phyloP scores from a whole-genome alignment of 495 filamentous ascomycete species.

The Talaromyces stipitatus region DNA sequence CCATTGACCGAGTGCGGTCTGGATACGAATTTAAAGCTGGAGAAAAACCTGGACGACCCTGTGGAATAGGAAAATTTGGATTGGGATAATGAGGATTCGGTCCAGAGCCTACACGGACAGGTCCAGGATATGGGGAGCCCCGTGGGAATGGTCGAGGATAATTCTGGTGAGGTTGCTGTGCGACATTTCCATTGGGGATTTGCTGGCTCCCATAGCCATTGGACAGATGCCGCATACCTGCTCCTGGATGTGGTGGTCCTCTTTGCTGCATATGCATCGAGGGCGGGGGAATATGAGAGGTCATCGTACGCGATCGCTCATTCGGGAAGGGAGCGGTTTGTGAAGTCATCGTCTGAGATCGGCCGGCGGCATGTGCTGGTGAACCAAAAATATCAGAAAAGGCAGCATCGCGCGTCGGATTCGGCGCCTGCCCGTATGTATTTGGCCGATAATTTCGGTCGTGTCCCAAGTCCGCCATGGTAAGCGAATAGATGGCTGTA shows the following conservation, averaged over 20 bases:
- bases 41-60: slow-evolving; percentile 43
- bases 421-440: slow-evolving; percentile 61
- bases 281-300: slow-evolving; percentile 49
- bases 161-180: slow-evolving; percentile 55
- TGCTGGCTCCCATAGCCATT: slow-evolving; percentile 42
- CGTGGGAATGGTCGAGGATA: slow-evolving; percentile 55
- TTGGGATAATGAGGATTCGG: slow-evolving; percentile 49
- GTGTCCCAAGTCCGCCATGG: slow-evolving; percentile 81
- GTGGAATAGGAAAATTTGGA: slow-evolving; percentile 29
- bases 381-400: slow-evolving; percentile 95
- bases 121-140: slow-evolving; percentile 55
- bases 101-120: slow-evolving; percentile 63
- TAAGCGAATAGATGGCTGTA: slow-evolving; percentile 11
- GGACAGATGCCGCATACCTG: slow-evolving; percentile 46
- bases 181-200: slow-evolving; percentile 45
- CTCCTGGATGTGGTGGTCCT: slow-evolving; percentile 43
- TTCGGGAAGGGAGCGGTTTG: slow-evolving; percentile 49
- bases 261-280: slow-evolving; percentile 28
- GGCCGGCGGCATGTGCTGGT: slow-evolving; percentile 75
- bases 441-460: slow-evolving; percentile 60
- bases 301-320: slow-evolving; percentile 82
- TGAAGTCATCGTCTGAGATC: slow-evolving; percentile 80
- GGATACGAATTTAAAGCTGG: slow-evolving; percentile 77
- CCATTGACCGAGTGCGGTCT: slow-evolving; percentile 89
- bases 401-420: slow-evolving; percentile 82